Base-by-base conservation (phyloP, 2,329 filamentous ascomycete genomes). In the Pseudopyrenochaeta lycopersici region DNA sequence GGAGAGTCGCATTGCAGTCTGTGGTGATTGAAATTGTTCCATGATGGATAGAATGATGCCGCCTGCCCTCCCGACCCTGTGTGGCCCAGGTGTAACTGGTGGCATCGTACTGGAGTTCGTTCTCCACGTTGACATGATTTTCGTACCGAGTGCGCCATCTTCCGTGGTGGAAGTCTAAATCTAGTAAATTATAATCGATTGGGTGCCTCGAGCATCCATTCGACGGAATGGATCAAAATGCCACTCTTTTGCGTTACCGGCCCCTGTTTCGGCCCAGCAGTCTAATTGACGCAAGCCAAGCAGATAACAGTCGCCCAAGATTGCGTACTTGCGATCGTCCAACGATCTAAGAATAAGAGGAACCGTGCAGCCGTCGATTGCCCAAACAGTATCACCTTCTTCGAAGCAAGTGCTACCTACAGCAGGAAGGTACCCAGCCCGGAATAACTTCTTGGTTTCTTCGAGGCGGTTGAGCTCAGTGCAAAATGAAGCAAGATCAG, bases 41-140 rank as follows among this genome's bases (percentile, higher is more conserved):
- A 11, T 29, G 27, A 15, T 18, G 30, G 9, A 33, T n/a, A 27
- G 29, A 48, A 4, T 14, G 17, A 20, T n/a, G 52, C 29, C 20
- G 12, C 4, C 9, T 27, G 32, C n/a, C 32, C 9, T 58, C 56
- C 4, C 56, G 48, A 14, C n/a, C 1, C 3, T 52, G 36, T 1
- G 43, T 49, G 0, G 53, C 61, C 54, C 61, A 64, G 0, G 54
- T 56, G 40, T 62, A 64, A 0, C 59, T 58, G 4, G 60, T 42
- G 15, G 59, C 59, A 21, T 62, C 54, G 21, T 60, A 64, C 5
- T 33, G 15, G 17, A 51, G 59, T 1, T 46, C 2, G 7, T 60
- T 46, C 0, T 43, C 31, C 17, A 64, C 43, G 33, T 58, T 52
- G 14, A 46, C 46, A 14, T 48, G 51, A 6, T 38, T 23, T 55